Conservation (phyloP, 108 stramenopile genomes). For the Cyclotella kingstonii region DNA sequence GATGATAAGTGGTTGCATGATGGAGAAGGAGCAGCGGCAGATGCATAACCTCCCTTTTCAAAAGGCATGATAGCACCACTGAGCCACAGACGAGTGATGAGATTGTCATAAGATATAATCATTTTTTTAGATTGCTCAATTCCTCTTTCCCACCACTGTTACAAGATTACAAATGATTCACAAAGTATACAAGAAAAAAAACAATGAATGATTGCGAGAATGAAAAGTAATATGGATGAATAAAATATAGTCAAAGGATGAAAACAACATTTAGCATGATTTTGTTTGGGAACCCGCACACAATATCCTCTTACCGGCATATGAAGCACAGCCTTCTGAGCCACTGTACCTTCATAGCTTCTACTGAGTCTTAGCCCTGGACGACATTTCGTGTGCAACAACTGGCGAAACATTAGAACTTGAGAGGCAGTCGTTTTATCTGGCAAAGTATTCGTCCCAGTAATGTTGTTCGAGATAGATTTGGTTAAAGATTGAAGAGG, state of each 20-base stretch:
- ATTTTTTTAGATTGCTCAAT: constrained; percentile 72
- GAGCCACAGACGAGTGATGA: constrained; percentile 75
- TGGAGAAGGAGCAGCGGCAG: neutral
- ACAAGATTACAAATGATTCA: neutral
- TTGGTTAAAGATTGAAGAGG: too few relatives aligned
- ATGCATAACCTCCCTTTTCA: constrained; percentile 30
- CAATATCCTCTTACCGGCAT: constrained; percentile 82
- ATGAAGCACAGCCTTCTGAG: constrained; percentile 77
- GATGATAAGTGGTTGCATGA: neutral
- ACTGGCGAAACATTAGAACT: constrained; percentile 85
- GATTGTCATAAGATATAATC: constrained; percentile 82
- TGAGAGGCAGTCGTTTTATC: constrained; percentile 87
- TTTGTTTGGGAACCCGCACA: too few relatives aligned
- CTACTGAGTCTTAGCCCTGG: constrained; percentile 75
- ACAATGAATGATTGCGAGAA: too few relatives aligned
- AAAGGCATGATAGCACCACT: constrained; percentile 74
- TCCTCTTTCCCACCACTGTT: constrained; percentile 77
- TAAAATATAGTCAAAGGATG: neutral
- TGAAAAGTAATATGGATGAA: neutral
- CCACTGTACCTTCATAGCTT: constrained; percentile 68
- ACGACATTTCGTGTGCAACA: constrained; percentile 80
- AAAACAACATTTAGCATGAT: too few relatives aligned
- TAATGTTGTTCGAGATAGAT: constrained; percentile 21
- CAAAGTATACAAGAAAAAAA: neutral
- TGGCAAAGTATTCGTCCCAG: constrained; percentile 68